phyloP scores from a whole-genome alignment of 495 filamentous ascomycete genomes.

The Neurospora tetrasperma region DNA sequence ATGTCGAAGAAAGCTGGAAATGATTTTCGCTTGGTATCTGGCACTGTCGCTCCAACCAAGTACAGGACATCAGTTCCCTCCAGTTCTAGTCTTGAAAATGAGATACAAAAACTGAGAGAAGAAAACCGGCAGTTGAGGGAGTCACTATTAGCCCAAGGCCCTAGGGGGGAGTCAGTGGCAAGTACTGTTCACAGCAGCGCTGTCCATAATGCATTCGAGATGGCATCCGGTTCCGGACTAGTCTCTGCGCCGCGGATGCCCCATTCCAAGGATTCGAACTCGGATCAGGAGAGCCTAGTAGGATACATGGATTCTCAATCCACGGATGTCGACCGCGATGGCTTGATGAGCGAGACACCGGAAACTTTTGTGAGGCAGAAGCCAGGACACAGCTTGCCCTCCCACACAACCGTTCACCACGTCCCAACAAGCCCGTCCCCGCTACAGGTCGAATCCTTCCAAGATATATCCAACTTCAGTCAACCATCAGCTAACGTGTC shows the following conservation, averaged over 20 bases:
- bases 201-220: neutral
- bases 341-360: slow-evolving; percentile 20
- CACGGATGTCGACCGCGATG: slow-evolving; percentile 19
- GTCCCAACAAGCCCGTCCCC: slow-evolving; percentile 20
- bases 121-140: neutral
- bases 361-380: slow-evolving; percentile 18
- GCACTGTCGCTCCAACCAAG: neutral
- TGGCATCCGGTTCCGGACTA: neutral
- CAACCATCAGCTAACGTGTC: neutral
- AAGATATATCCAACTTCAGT: neutral
- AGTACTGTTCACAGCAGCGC: neutral
- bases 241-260: neutral
- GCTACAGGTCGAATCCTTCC: slow-evolving; percentile 1
- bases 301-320: slow-evolving; percentile 22
- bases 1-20: neutral
- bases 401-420: slow-evolving; percentile 19
- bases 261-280: slow-evolving; percentile 1
- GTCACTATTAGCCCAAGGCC: neutral
- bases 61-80: neutral
- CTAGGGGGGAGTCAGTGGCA: neutral
- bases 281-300: slow-evolving; percentile 17
- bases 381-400: slow-evolving; percentile 15
- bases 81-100: neutral
- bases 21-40: neutral
- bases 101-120: neutral